These are phyloP conservation scores for Annulohypoxylon maeteangense DNA, from an alignment of 495 filamentous ascomycete species.

Conservation along the genomic window DNA sequence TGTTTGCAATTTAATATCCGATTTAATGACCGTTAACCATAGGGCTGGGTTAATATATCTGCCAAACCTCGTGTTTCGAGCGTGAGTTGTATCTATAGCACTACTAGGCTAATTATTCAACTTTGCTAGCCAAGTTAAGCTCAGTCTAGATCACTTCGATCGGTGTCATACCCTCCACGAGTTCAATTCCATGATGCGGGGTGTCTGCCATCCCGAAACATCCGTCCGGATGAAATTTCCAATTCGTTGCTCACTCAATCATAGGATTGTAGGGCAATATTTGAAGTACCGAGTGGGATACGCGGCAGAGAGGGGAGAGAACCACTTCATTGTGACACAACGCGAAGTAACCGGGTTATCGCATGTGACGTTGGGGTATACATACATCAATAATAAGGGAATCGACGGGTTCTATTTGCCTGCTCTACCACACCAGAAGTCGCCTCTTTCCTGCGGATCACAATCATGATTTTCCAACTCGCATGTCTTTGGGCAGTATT, in stretches of 20 bases:
- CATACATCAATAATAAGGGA: slow-evolving; percentile 26
- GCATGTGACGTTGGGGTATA: slow-evolving; percentile 6
- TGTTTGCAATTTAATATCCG: background rate
- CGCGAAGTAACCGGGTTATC: background rate
- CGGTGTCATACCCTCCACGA: background rate
- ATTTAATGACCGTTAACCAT: background rate
- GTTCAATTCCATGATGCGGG: background rate
- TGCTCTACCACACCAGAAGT: background rate
- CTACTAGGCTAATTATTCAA: background rate
- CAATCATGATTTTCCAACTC: slow-evolving; percentile 14
- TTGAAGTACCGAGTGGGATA: slow-evolving; percentile 20
- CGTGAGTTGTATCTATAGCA: slow-evolving; percentile 4
- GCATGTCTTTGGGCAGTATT: slow-evolving; percentile 15
- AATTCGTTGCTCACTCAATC: slow-evolving; percentile 9
- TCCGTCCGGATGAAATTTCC: background rate
- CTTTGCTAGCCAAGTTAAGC: background rate
- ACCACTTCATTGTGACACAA: slow-evolving; percentile 21
- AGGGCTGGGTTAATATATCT: background rate
- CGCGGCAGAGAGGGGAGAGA: slow-evolving; percentile 1
- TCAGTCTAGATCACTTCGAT: background rate
- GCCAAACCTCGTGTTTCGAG: background rate
- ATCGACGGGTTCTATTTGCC: background rate
- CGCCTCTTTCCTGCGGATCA: slow-evolving; percentile 1
- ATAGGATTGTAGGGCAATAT: slow-evolving; percentile 1
- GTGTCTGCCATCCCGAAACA: background rate